Conservation (phyloP, 1,139 yeast species). For the Geotrichum armillariae region DNA sequence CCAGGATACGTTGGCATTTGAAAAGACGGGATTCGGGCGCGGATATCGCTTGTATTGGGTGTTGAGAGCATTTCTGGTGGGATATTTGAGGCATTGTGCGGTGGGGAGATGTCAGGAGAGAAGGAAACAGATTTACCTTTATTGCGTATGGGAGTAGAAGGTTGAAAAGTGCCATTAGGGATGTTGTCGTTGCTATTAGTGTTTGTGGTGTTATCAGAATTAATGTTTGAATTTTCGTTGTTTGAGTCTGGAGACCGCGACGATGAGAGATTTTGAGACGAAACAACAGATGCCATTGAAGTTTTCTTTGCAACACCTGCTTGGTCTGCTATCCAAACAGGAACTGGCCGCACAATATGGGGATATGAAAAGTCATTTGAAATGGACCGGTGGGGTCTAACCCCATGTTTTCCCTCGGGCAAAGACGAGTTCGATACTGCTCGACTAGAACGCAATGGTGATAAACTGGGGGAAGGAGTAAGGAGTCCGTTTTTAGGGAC, state of each 20-base stretch:
- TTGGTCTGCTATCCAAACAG: slow-evolving; percentile 21
- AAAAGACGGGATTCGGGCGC: slow-evolving; percentile 2
- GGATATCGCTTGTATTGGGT: neutral
- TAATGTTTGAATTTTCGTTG: neutral
- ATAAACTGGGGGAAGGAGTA: neutral
- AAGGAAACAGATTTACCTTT: neutral
- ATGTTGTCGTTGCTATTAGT: neutral
- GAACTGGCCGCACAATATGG: slow-evolving; percentile 18
- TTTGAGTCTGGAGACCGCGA: neutral
- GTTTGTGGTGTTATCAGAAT: neutral
- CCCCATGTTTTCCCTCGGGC: neutral
- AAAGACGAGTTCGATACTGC: neutral
- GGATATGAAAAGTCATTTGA: slow-evolving; percentile 12
- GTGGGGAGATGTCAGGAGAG: neutral
- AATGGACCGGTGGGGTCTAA: neutral
- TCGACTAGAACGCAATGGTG: neutral
- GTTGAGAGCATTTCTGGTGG: neutral
- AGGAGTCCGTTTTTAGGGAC: neutral
- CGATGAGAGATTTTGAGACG: neutral
- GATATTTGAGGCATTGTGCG: neutral
- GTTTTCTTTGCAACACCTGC: slow-evolving; percentile 11
- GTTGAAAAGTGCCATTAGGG: neutral
- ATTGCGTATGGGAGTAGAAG: neutral
- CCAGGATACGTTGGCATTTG: slow-evolving; percentile 7
- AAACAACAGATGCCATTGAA: slow-evolving; percentile 8